phyloP scores from a whole-genome alignment of 352 stramenopile genomes.

The Phytopythium litorale region DNA sequence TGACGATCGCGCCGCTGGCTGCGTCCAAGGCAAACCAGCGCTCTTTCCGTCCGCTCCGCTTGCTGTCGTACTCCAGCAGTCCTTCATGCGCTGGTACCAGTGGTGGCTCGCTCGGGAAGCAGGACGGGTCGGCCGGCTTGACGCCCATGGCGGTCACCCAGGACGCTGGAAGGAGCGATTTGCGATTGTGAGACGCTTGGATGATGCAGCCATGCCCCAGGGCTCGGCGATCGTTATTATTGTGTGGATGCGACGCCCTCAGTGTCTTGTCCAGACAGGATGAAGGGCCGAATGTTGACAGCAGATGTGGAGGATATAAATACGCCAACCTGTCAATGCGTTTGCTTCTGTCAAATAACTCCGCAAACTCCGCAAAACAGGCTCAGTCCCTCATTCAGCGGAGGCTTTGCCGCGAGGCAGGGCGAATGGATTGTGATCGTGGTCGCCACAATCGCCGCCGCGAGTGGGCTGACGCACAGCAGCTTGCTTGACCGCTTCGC shows the following conservation, averaged over 20 bases:
- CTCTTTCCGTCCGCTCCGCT: slow-evolving; percentile 48
- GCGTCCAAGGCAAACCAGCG: slow-evolving; percentile 67
- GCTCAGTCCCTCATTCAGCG: too few species aligned
- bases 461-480: slow-evolving; percentile 42
- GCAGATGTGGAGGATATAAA: neutral
- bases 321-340: neutral
- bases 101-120: slow-evolving; percentile 1
- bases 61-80: slow-evolving; percentile 45
- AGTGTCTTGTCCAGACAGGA: neutral
- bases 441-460: slow-evolving; percentile 41
- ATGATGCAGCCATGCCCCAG: neutral
- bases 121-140: neutral
- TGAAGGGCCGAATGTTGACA: neutral
- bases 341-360: too few species aligned
- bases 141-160: neutral
- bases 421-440: slow-evolving; percentile 48
- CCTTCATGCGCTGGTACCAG: slow-evolving; percentile 34
- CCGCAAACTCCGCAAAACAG: too few species aligned
- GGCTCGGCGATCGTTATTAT: neutral
- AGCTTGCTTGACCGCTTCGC: slow-evolving; percentile 39
- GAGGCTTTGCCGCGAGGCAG: neutral
- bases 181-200: neutral
- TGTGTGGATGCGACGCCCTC: neutral
- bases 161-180: neutral
- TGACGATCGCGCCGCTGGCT: slow-evolving; percentile 34